Conservation (phyloP, 2,329 filamentous ascomycete species). For the Pyricularia pennisetigena region DNA sequence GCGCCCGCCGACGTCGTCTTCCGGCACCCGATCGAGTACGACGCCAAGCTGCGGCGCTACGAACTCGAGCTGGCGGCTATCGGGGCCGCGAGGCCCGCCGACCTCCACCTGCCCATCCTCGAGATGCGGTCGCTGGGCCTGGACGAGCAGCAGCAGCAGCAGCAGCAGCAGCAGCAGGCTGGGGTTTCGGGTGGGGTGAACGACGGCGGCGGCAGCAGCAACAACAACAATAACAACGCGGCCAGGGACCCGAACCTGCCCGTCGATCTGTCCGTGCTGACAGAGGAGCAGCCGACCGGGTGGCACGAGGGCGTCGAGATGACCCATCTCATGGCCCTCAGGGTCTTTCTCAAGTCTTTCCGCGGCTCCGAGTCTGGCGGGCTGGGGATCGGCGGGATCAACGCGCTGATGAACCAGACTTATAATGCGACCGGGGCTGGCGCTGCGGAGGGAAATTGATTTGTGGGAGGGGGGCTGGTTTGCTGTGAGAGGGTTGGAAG, state of each 20-base stretch:
- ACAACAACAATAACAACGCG: too few relatives aligned
- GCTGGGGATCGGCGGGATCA: background rate
- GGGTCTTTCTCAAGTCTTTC: slow-evolving; percentile 6
- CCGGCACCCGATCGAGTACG: slow-evolving; percentile 1
- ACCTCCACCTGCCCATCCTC: background rate
- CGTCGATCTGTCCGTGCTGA: slow-evolving; percentile 9
- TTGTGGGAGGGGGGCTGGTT: background rate
- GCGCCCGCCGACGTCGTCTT: background rate
- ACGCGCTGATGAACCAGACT: background rate
- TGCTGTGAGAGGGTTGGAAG: background rate
- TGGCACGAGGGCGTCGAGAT: slow-evolving; percentile 8
- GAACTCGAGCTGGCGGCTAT: background rate
- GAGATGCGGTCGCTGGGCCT: background rate
- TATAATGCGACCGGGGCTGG: background rate
- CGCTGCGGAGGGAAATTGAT: background rate
- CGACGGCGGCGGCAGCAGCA: background rate
- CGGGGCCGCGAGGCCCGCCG: background rate
- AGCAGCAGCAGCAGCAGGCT: background rate
- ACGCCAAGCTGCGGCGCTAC: background rate
- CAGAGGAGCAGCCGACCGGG: slow-evolving; percentile 7
- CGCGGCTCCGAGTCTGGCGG: background rate
- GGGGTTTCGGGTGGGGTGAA: background rate
- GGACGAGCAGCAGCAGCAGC: background rate
- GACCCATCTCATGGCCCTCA: slow-evolving; percentile 7
- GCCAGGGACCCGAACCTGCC: slow-evolving; percentile 5